Base-by-base conservation (phyloP, 768 basidiomycete species). In the Galerina marginata region DNA sequence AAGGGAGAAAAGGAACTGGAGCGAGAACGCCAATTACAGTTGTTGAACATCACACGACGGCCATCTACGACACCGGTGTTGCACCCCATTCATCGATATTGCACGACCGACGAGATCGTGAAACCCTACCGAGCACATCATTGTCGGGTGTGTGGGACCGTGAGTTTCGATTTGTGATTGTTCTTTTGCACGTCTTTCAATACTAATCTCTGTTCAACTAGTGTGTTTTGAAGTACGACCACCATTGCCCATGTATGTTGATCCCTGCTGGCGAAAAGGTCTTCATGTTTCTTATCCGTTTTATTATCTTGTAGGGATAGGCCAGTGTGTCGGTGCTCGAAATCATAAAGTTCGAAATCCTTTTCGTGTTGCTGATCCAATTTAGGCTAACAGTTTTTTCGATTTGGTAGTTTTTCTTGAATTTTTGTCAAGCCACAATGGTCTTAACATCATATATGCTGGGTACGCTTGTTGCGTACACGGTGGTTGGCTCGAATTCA, bases 281-380 rank as follows among this genome's bases (percentile, higher is more conserved):
- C 55, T 23, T 36, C 23, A 11, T 9, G 49, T 45, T 43, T 40
- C 38, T 33, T 46, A 44, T 36, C 6, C 60, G 54, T n/a, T 42
- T 58, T 29, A 49, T n/a, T 15, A 16, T 72, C 26, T 60, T 54
- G 48, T 66, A 86, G 92, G 95, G 95, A 89, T 98, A 54, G 95
- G 95, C 10, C 92, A 95, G 68, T 98, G 95, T 65, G 93, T 97
- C 16, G 95, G 95, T 10, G 95, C 94, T 52, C 84, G 86, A 40
- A 98, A 98, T 70, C 91, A 96, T 65, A 95, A 94, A 75, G 92
- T 90, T 59, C 16, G 57, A 12, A 58, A 15, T 29, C 44, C 42
- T 46, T 47, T 20, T 1, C 43, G 6, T 20, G 2, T 40, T 39
- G 29, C 39, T 38, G 38, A 50, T 23, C 4, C 56, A 14, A 10